Conservation (phyloP, 2,329 filamentous ascomycete species). For the Incumbomyces lentus region DNA sequence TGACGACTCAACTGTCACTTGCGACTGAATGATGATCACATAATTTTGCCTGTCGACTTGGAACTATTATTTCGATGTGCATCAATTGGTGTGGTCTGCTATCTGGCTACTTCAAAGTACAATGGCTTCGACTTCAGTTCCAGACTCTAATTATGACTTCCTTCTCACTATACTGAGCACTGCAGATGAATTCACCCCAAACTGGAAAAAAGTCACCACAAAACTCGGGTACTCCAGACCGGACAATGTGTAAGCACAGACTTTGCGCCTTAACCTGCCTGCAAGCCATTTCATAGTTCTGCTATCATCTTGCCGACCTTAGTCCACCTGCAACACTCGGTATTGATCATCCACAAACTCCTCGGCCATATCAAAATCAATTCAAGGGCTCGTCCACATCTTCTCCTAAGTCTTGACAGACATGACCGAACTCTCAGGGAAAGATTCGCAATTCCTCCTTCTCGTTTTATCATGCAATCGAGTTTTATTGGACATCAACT, state of each 20-base stretch:
- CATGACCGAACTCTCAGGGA: slow-evolving; percentile 1
- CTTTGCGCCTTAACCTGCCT: neutral
- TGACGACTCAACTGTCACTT: too few relatives aligned
- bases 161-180: neutral
- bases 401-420: neutral
- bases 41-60: too few relatives aligned
- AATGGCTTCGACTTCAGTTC: neutral
- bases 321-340: neutral
- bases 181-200: slow-evolving; percentile 1
- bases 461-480: neutral
- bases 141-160: neutral
- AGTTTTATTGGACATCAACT: slow-evolving; percentile 3
- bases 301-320: neutral
- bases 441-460: slow-evolving; percentile 4
- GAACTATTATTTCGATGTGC: too few relatives aligned
- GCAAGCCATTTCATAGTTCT: neutral
- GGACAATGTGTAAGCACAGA: slow-evolving; percentile 1
- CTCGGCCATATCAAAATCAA: neutral
- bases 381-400: too few relatives aligned
- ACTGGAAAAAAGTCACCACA: slow-evolving; percentile 1
- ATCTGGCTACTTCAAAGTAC: neutral
- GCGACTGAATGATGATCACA: too few relatives aligned
- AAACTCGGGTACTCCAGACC: neutral
- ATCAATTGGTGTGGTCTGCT: neutral
- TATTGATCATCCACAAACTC: neutral